A percentile compares a stretch with the other conserved stretches of the same genome.
phyloP scores from a whole-genome alignment of 768 basidiomycete genomes.

The Dendrothele bispora region DNA sequence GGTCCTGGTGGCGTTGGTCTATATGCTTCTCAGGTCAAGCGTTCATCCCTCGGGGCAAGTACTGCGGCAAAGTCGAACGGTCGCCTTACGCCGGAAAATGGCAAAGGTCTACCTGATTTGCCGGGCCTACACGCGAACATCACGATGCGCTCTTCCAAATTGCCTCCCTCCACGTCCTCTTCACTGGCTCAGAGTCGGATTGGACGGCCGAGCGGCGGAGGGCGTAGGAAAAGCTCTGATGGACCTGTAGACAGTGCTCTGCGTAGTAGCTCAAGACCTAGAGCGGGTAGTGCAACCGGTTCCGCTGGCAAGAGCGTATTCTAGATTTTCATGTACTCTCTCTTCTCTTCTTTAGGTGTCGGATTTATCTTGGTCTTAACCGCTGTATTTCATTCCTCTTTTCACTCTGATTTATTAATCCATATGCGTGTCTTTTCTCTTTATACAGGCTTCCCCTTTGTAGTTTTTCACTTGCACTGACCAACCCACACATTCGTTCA shows the following conservation, averaged over 20 bases:
- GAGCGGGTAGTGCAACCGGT: constrained; percentile 7
- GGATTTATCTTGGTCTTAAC: constrained; percentile 4
- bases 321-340: neutral
- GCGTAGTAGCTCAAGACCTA: neutral
- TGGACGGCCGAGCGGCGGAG: constrained; percentile 44
- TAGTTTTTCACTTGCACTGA: no score
- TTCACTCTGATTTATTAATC: constrained; percentile 8
- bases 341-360: neutral
- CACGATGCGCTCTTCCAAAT: constrained; percentile 46
- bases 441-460: no score
- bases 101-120: constrained; percentile 41
- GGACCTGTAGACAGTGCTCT: neutral
- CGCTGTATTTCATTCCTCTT: constrained; percentile 5
- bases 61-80: no score
- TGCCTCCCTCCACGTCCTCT: constrained; percentile 35
- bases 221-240: constrained; percentile 6
- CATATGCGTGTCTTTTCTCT: neutral
- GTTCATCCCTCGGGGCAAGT: constrained; percentile 64
- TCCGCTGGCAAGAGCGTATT: constrained; percentile 6
- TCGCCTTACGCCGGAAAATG: constrained; percentile 3
- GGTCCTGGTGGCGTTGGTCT: constrained; percentile 46
- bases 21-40: constrained; percentile 47
- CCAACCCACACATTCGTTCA: no score
- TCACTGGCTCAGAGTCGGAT: constrained; percentile 52
- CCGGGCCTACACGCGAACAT: constrained; percentile 44